Base-by-base conservation (phyloP, 2,329 filamentous ascomycete genomes). In the Arthroderma sp. region DNA sequence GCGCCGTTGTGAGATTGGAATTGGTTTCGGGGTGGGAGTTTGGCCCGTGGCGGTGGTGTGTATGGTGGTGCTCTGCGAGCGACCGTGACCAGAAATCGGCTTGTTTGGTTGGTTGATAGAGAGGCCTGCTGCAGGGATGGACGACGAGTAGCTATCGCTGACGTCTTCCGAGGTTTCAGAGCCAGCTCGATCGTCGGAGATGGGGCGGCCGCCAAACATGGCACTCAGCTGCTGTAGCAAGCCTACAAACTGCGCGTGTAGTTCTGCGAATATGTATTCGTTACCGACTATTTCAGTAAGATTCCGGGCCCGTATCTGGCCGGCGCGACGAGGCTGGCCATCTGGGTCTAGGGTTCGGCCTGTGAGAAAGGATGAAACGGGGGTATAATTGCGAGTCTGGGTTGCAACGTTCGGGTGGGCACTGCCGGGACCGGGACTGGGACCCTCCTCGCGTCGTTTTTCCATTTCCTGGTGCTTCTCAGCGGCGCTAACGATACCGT, bases 271-370 rank as follows among this genome's bases (percentile, higher is more conserved):
- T 51, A 78, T 72, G 57, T 71, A 69, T 47, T 74, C 72, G 45
- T 74, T 71, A 33, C 74, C 74, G 4, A 75, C 71, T 41, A 78
- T 75, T 54, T 78, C 74, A 9, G 70, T 68, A n/a, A 78, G 59
- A 44, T 71, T 73, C 49, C 74, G 69, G 22, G 73, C 72, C 40
- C 70, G 69, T 53, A 73, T 70, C 45, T 73, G 71, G 40, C 71
- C 71, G 4, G 65, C 66, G 6, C 72, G 63, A 38, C 73, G 68
- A 34, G 70, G 67, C 47, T 72, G 72, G 5, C 74, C 73, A 52
- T 75, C 71, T 2, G 73, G 72, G 49, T 77, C 74, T 27, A 74
- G 60, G 32, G 66, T 68, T 40, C 75, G 72, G 31, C 72, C 72
- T 1, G 73, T 73, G 15, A 78, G 61, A 56, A 78, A 78, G 1